Base-by-base conservation (phyloP, 768 basidiomycete species). In the Tubosaeta sp. region DNA sequence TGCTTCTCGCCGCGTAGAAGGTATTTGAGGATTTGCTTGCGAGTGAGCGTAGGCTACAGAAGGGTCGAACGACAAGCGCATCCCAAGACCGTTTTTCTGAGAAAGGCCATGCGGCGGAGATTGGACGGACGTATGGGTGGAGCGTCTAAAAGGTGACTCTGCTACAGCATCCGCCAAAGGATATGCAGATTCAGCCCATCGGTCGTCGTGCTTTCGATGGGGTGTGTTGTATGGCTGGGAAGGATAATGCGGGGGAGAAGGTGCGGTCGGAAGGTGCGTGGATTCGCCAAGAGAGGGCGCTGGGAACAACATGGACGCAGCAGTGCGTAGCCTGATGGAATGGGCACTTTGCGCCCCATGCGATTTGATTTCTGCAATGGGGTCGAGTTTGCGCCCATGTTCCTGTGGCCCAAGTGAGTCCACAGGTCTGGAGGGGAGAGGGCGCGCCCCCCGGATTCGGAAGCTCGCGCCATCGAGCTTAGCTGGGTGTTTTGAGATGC, bases 31-130 rank as follows among this genome's bases (percentile, higher is more conserved):
- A 43, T 49, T 50, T n/a, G 55, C 55, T 44, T 53, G 54, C 27
- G 53, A 56, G 37, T 54, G 64, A 14, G 63, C 50, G 59, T 84
- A 83, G 13, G 82, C 82, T 43, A 77, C 55, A 9, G 72, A 74
- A 26, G 76, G 76, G 62, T 79, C 72, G 59, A 79, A 82, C 7
- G 63, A 49, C 53, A 76, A 10, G 29, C 51, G 65, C 43, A 46
- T 50, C 33, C 48, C 56, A 7, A 10, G 25, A 33, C 37, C 41
- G 26, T 32, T 51, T n/a, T 42, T 47, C 42, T 59, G 59, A 12
- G 54, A 44, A 1, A 34, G 27, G 0, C 46, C 22, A 43, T 49
- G 43, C 9, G 48, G n/a, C 1, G 53, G 44, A 3, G 53, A 51
- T 50, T 43, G 57, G 27, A 43, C 16, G 44, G 49, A 5, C 2